Percentiles rank a stretch among this genome's conserved stretches.
Evolutionary conservation across 495 filamentous ascomycete species (phyloP).

Genomic region (Hypomontagnella submonticulosa): DNA sequence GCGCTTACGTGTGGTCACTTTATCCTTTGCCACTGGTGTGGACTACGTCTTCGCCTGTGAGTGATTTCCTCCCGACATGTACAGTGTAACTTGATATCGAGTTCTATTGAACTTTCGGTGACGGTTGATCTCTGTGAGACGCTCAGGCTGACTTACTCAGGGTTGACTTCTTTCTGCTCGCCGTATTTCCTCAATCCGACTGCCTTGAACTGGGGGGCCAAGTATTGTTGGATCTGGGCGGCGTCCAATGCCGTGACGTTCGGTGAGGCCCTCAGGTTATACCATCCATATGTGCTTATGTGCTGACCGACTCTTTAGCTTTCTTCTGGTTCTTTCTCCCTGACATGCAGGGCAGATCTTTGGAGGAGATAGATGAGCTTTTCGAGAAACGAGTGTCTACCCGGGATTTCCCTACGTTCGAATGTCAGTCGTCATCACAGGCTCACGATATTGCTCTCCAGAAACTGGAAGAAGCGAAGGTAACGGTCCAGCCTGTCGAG

Average conservation of each 20-base stretch:
- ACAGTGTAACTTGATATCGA: slow-evolving; percentile 5
- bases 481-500: slow-evolving; percentile 18
- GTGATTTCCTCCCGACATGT: slow-evolving; percentile 9
- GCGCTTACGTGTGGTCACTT: slow-evolving; percentile 53
- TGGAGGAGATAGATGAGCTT: slow-evolving; percentile 48
- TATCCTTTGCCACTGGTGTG: slow-evolving; percentile 54
- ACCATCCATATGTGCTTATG: background rate
- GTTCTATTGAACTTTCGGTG: background rate
- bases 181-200: slow-evolving; percentile 56
- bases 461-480: slow-evolving; percentile 35
- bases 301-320: slow-evolving; percentile 18
- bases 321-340: slow-evolving; percentile 47
- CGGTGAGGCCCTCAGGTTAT: slow-evolving; percentile 25
- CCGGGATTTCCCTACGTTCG: slow-evolving; percentile 36
- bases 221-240: slow-evolving; percentile 59
- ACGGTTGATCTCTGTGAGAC: slow-evolving; percentile 5
- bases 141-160: slow-evolving; percentile 22
- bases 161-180: slow-evolving; percentile 52
- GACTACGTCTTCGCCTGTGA: slow-evolving; percentile 55
- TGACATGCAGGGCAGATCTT: slow-evolving; percentile 42
- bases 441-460: slow-evolving; percentile 35
- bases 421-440: slow-evolving; percentile 37
- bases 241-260: slow-evolving; percentile 41
- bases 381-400: slow-evolving; percentile 40
- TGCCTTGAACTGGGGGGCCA: slow-evolving; percentile 54